Percentiles rank a stretch among this genome's conserved stretches.
phyloP scores from a whole-genome alignment of 768 basidiomycete species.

The Lentinula detonsa region DNA sequence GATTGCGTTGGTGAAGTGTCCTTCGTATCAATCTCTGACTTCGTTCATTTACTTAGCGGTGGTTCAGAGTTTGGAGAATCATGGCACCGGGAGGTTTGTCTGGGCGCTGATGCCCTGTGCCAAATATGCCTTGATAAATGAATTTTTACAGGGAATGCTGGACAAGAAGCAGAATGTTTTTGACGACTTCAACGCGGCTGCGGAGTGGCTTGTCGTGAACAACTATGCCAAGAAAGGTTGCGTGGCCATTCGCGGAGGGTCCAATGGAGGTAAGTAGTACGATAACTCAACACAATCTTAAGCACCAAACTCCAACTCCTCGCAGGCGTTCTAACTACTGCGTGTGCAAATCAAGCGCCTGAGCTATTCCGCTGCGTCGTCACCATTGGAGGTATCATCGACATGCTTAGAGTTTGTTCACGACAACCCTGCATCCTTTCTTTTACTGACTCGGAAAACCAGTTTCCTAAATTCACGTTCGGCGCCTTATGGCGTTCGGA shows the following conservation, averaged over 20 bases:
- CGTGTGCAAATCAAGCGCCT: constrained; percentile 4
- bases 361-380: constrained; percentile 1
- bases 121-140: neutral
- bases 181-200: constrained; percentile 2
- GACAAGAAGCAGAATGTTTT: constrained; percentile 4
- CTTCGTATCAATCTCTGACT: neutral
- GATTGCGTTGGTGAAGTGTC: neutral
- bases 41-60: neutral
- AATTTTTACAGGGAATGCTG: neutral
- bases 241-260: neutral
- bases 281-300: neutral
- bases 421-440: neutral
- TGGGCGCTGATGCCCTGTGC: neutral
- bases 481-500: constrained; percentile 1
- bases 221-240: neutral
- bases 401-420: constrained; percentile 4
- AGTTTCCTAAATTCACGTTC: constrained; percentile 3
- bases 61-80: constrained; percentile 4
- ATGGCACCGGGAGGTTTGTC: constrained; percentile 1
- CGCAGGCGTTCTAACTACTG: neutral
- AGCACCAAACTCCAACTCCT: neutral
- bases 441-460: neutral
- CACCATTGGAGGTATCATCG: constrained; percentile 3
- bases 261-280: neutral
- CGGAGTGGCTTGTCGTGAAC: constrained; percentile 2